Conservation (phyloP, 805 yeast species). For the Metschnikowia cubensis region DNA sequence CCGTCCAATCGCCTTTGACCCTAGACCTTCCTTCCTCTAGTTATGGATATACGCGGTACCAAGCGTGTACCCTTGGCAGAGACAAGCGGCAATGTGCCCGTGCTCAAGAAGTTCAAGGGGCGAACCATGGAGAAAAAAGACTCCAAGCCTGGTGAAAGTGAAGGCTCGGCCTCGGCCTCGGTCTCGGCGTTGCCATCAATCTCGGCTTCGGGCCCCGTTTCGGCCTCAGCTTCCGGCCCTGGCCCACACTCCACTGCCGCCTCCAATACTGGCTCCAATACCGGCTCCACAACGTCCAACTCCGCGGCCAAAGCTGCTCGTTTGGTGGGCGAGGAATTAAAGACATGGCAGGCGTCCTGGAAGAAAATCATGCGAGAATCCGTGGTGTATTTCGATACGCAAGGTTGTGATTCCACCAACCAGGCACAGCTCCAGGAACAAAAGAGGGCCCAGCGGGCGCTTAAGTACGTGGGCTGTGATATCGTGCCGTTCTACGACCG, state of each 20-base stretch:
- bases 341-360: constrained; percentile 66
- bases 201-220: too few species aligned
- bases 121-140: neutral
- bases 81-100: constrained; percentile 37
- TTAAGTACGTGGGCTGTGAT: constrained; percentile 47
- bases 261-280: neutral
- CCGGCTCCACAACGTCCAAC: constrained; percentile 1
- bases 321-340: constrained; percentile 44
- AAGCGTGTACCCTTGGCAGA: constrained; percentile 37
- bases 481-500: constrained; percentile 48
- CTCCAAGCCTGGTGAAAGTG: neutral
- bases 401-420: constrained; percentile 38
- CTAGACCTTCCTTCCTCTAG: too few species aligned
- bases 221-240: too few species aligned
- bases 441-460: constrained; percentile 41
- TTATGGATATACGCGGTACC: constrained; percentile 1
- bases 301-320: constrained; percentile 21
- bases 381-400: constrained; percentile 59
- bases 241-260: neutral
- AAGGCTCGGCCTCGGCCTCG: neutral
- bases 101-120: constrained; percentile 27
- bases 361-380: constrained; percentile 54
- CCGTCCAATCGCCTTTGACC: too few species aligned
- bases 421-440: constrained; percentile 33
- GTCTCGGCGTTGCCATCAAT: too few species aligned